Evolutionary conservation across 2,329 filamentous ascomycete species (phyloP).

Genomic region (Aspergillus spinulosporus): DNA sequence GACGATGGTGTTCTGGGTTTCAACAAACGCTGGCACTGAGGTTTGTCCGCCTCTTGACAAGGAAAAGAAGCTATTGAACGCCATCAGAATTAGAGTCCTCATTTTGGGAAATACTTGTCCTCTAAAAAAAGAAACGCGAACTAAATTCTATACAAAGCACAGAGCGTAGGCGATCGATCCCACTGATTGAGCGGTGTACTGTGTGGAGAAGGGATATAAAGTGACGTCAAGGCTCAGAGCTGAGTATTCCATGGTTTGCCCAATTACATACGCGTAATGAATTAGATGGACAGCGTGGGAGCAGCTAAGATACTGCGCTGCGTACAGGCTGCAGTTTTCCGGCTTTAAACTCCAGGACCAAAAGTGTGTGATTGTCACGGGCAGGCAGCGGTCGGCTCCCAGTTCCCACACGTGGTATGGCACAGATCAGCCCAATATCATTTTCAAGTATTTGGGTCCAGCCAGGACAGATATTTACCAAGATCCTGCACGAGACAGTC

Average conservation of each 20-base stretch:
- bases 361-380: not conserved
- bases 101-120: not conserved
- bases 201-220: conserved; percentile 1
- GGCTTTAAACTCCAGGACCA: no score
- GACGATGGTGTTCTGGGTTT: not conserved
- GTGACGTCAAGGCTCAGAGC: conserved; percentile 23
- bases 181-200: conserved; percentile 22
- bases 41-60: no score
- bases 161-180: not conserved
- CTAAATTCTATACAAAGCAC: not conserved
- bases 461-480: not conserved
- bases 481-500: not conserved
- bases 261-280: not conserved
- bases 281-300: not conserved
- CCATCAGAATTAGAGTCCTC: no score
- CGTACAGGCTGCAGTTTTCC: no score
- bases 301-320: conserved; percentile 1
- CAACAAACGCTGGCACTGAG: not conserved
- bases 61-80: no score
- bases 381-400: conserved; percentile 24
- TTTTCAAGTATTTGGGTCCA: not conserved
- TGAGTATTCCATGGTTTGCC: conserved; percentile 15
- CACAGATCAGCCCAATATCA: conserved; percentile 25
- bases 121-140: not conserved
- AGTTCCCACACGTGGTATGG: conserved; percentile 34